Evolutionary conservation across 78 protist genomes (phyloP).

Genomic region (Chrysochromulina tobinii): DNA sequence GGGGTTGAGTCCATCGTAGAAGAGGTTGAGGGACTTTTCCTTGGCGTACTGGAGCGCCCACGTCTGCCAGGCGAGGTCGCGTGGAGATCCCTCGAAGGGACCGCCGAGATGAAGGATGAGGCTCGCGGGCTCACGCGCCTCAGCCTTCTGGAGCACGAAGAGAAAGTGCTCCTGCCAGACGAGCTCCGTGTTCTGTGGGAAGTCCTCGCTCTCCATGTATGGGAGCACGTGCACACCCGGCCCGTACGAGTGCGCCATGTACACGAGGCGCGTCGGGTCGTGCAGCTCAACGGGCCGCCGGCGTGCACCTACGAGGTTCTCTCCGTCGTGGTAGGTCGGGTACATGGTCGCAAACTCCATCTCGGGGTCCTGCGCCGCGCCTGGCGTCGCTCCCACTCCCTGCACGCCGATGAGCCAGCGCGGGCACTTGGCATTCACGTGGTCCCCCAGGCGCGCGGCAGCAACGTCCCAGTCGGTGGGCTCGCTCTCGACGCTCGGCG

Average conservation of each 20-base stretch:
- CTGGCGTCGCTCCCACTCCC: not conserved
- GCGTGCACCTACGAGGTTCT: not conserved
- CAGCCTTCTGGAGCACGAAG: not conserved
- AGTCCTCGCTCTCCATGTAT: not conserved
- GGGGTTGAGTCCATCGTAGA: not conserved
- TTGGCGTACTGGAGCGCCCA: not conserved
- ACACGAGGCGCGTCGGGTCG: not conserved
- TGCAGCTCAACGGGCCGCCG: not conserved
- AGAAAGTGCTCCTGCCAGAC: not conserved
- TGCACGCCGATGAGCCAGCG: slow-evolving; percentile 3
- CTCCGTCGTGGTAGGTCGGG: not conserved
- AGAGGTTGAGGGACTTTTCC: not conserved
- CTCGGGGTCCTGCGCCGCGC: not conserved
- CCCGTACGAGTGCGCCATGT: not conserved
- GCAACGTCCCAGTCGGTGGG: not conserved
- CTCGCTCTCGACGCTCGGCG: not conserved
- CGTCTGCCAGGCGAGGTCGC: not conserved
- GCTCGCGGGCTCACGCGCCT: not conserved
- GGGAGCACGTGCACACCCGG: not conserved
- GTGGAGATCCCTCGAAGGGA: not conserved
- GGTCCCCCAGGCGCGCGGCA: slow-evolving; percentile 7
- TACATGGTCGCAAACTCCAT: not conserved
- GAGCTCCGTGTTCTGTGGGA: not conserved
- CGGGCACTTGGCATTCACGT: not conserved
- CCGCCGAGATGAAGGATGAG: not conserved